phyloP scores from a whole-genome alignment of 306 rosid species.

The Rosa lucieae region DNA sequence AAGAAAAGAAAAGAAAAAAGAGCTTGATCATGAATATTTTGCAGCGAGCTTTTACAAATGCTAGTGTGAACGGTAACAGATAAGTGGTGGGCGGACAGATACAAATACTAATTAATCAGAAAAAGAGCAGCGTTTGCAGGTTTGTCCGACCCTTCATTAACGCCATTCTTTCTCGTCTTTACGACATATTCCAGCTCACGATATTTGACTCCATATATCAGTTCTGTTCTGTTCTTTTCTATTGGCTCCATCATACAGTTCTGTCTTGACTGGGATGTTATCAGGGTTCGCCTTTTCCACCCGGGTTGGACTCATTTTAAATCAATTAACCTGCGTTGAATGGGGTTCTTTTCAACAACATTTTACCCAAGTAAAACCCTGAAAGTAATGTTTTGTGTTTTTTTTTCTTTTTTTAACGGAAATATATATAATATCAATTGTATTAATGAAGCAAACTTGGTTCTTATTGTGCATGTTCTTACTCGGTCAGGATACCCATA shows the following conservation, averaged over 20 bases:
- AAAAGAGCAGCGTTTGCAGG: background rate
- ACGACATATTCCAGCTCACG: background rate
- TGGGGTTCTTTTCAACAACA: background rate
- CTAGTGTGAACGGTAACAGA: background rate
- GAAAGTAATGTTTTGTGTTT: background rate
- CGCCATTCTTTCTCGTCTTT: background rate
- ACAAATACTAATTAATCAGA: background rate
- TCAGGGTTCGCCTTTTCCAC: background rate
- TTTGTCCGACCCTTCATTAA: background rate
- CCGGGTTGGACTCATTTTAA: background rate
- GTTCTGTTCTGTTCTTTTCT: background rate
- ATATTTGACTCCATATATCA: background rate
- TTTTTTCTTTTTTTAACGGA: too few species aligned
- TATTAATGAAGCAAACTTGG: too few species aligned
- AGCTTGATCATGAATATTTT: background rate
- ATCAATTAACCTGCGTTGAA: background rate
- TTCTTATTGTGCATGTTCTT: too few species aligned
- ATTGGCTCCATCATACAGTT: background rate
- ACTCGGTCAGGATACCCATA: background rate
- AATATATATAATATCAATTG: too few species aligned
- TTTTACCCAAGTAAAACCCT: background rate
- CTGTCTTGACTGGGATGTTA: background rate
- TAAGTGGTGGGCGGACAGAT: background rate
- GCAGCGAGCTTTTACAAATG: background rate
- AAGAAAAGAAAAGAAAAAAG: background rate